Conservation (phyloP, 345 rosid genomes). For the Eucalyptus erythrocorys region DNA sequence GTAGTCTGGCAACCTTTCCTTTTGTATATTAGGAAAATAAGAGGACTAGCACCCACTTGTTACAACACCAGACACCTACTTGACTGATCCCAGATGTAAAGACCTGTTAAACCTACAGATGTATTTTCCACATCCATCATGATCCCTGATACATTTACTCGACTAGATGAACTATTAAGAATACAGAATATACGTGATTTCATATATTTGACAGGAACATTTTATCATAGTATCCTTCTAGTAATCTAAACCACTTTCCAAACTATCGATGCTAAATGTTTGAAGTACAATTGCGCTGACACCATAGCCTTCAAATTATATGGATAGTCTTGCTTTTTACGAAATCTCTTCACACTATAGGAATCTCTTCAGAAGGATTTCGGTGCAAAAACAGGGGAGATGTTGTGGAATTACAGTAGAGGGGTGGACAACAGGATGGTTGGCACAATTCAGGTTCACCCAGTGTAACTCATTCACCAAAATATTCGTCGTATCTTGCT, state of each 20-base stretch:
- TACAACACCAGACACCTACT: neutral
- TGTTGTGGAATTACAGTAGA: conserved; percentile 91
- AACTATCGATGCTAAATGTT: neutral
- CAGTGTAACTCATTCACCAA: neutral
- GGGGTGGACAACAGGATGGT: conserved; percentile 77
- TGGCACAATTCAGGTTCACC: conserved; percentile 55
- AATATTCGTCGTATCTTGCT: neutral
- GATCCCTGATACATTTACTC: neutral
- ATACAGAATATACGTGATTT: neutral
- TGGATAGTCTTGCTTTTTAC: neutral
- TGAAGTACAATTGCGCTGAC: neutral
- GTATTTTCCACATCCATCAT: neutral
- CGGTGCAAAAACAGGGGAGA: conserved; percentile 90
- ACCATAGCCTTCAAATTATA: neutral
- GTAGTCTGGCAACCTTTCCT: neutral
- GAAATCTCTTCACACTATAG: conserved; percentile 18
- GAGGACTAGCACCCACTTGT: neutral
- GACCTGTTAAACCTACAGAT: neutral
- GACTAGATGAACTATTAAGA: neutral
- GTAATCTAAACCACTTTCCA: neutral
- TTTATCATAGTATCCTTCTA: neutral
- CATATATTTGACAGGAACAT: neutral
- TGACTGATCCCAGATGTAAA: neutral
- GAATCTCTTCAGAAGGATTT: conserved; percentile 73
- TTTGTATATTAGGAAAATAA: neutral